Conservation (phyloP, 768 basidiomycete species). For the Serendipita sp. region DNA sequence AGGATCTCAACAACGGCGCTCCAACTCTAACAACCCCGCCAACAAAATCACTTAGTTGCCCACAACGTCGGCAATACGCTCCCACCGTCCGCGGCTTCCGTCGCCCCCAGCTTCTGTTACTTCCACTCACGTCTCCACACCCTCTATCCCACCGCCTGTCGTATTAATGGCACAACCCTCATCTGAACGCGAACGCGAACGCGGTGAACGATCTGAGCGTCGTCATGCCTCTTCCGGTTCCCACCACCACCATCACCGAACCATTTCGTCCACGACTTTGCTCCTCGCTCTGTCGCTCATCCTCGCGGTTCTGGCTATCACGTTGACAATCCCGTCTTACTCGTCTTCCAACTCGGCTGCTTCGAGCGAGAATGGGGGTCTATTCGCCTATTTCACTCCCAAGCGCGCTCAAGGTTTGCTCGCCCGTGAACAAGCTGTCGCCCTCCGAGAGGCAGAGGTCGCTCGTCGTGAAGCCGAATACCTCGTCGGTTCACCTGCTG, state of each 20-base stretch:
- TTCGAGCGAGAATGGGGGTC: constrained; percentile 26
- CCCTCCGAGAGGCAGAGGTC: constrained; percentile 72
- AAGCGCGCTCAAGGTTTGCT: constrained; percentile 70
- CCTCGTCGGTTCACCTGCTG: constrained; percentile 67
- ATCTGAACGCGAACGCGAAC: constrained; percentile 36
- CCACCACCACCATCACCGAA: constrained; percentile 55
- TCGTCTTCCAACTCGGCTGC: constrained; percentile 18
- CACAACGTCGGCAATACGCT: not conserved
- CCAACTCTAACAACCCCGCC: no score
- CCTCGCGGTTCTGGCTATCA: constrained; percentile 74
- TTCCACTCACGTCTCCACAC: constrained; percentile 47
- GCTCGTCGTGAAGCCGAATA: constrained; percentile 78
- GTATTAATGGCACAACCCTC: constrained; percentile 81
- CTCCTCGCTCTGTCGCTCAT: constrained; percentile 74
- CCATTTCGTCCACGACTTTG: constrained; percentile 79
- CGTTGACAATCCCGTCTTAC: constrained; percentile 66
- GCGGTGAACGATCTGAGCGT: constrained; percentile 11
- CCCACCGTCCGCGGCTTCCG: constrained; percentile 3
- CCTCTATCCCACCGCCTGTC: constrained; percentile 64
- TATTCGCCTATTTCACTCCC: constrained; percentile 61
- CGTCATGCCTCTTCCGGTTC: constrained; percentile 24
- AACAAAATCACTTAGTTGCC: not conserved
- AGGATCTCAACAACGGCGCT: no score
- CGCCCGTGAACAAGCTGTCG: constrained; percentile 61
- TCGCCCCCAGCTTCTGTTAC: constrained; percentile 21